Evolutionary conservation across 2,329 filamentous ascomycete genomes (phyloP), one percentile per base, ranked within the genome.

Genomic region (Helotiales sp.): DNA sequence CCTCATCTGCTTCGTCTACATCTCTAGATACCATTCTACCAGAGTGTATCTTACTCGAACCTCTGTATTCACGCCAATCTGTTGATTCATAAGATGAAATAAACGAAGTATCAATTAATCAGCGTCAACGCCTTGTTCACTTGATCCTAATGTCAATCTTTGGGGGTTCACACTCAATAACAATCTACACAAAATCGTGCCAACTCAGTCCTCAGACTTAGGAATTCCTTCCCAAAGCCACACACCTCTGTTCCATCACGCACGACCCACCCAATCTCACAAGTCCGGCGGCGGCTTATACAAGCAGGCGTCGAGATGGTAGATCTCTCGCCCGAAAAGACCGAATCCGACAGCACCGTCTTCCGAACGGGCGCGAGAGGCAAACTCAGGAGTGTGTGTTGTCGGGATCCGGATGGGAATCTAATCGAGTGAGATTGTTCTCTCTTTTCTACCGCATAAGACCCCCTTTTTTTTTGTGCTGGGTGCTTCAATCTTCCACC

Each of bases 351-450:
- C 66, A 84, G 83, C 54, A 79, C 87, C 11, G 86, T 89, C 4
- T 75, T 79, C 13, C 78, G 87, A 54, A 88, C 84, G 0, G 87
- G 87, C 1, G 86, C 87, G 0, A 78, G 79, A 62, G 86, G 86
- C 0, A 82, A 78, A 64, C 77, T 90, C 52, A 78, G 81, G 61
- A 89, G 87, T 75, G 79, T 89, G 2, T 89, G 89, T 76, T 81
- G 87, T 60, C 79, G 86, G 43, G 87, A 89, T 76, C 86, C 86
- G 1, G 87, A 89, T 77, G 85, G 83, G 5, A 89, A 89, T 75
- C 71, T 89, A 70, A 82, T 89, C 47, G 87, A 89, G 87, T 89
- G 60, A 71, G 71, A 72, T 5, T 49, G 11, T 6, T 10, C 28
- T 43, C 28, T 32, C n/a, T n/a, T n/a, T n/a, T n/a, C n/a, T n/a